These are phyloP conservation scores for Byssoonygena ceratinophila DNA, from an alignment of 2,329 filamentous ascomycete species.

Conservation along the genomic window DNA sequence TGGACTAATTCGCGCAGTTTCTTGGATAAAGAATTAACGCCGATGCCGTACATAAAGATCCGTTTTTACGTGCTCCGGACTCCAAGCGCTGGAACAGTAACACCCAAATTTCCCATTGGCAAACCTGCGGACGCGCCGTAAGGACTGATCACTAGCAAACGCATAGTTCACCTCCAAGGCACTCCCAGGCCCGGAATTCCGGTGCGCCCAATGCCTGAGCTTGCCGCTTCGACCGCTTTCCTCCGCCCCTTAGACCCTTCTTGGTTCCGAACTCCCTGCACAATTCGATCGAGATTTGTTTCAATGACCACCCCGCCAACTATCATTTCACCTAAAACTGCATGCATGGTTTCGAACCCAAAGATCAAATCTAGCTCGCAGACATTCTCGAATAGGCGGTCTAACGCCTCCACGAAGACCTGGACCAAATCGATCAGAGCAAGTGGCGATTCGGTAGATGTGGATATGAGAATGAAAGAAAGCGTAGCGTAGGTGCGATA, in stretches of 20 bases:
- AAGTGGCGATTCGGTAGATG: slow-evolving; percentile 87
- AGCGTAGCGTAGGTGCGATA: slow-evolving; percentile 98
- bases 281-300: slow-evolving; percentile 78
- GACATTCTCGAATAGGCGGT: slow-evolving; percentile 93
- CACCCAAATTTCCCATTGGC: neutral
- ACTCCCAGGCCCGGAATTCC: slow-evolving; percentile 32
- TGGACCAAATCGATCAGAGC: slow-evolving; percentile 94
- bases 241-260: slow-evolving; percentile 36
- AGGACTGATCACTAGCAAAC: neutral
- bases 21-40: no score
- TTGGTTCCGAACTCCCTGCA: slow-evolving; percentile 61
- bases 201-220: slow-evolving; percentile 29
- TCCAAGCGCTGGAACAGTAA: neutral
- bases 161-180: slow-evolving; percentile 25
- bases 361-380: slow-evolving; percentile 98
- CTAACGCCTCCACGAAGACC: slow-evolving; percentile 92
- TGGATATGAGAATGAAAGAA: slow-evolving; percentile 97
- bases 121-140: neutral
- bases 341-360: slow-evolving; percentile 95
- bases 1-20: no score
- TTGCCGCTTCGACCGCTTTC: slow-evolving; percentile 36
- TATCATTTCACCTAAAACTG: slow-evolving; percentile 84
- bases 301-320: slow-evolving; percentile 91
- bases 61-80: neutral
- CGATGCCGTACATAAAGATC: no score